phyloP scores from a whole-genome alignment of 164 flowering plant genomes.

The Platanus orientalis region DNA sequence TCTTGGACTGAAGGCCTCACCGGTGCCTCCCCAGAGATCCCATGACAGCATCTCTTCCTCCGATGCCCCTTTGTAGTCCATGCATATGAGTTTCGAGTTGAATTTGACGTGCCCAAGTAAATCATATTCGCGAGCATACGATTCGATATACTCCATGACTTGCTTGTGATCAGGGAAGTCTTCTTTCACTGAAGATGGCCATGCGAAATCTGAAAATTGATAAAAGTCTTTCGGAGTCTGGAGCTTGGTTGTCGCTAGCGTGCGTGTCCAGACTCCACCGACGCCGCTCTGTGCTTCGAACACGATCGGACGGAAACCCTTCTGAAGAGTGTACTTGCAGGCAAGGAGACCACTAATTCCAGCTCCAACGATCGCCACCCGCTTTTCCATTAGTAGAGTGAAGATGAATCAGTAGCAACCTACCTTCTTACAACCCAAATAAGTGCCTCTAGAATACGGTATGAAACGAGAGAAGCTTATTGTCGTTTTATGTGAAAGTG shows the following conservation, averaged over 20 bases:
- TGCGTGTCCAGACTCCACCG: constrained; percentile 39
- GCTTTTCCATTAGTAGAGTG: constrained; percentile 22
- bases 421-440: too few relatives aligned
- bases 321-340: constrained; percentile 48
- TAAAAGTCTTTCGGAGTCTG: constrained; percentile 43
- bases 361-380: constrained; percentile 61
- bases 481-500: too few relatives aligned
- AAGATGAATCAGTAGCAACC: not conserved
- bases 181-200: constrained; percentile 47
- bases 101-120: constrained; percentile 31
- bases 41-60: constrained; percentile 33
- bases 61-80: constrained; percentile 29
- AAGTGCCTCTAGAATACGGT: too few relatives aligned
- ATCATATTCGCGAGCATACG: constrained; percentile 39
- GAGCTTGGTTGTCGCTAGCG: constrained; percentile 44
- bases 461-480: too few relatives aligned
- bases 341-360: constrained; percentile 70
- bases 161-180: constrained; percentile 36
- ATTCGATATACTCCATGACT: constrained; percentile 42
- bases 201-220: constrained; percentile 65
- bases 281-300: constrained; percentile 20
- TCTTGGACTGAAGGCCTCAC: constrained; percentile 27
- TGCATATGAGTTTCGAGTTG: constrained; percentile 27
- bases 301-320: constrained; percentile 44
- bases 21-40: constrained; percentile 37